These are phyloP conservation scores for Chenopodium suecicum DNA, from an alignment of 148 eudicot genomes.

Conservation along the genomic window DNA sequence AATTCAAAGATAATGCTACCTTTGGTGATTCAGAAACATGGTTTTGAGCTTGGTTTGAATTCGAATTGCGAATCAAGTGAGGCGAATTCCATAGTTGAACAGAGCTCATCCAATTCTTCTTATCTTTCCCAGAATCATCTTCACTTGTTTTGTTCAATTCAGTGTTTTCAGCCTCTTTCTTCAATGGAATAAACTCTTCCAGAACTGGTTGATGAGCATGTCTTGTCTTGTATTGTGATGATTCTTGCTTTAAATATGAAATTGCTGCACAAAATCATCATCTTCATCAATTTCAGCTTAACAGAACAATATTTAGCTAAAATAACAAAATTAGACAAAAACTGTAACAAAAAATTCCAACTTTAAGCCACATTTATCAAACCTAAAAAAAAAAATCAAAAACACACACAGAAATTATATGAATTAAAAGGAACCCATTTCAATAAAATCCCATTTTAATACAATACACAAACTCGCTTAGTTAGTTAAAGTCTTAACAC, in stretches of 20 bases:
- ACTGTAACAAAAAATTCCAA: neutral
- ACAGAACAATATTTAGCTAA: neutral
- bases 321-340: neutral
- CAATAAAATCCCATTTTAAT: neutral
- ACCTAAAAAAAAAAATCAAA: neutral
- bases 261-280: conserved; percentile 48
- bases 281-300: neutral
- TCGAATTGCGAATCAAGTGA: conserved; percentile 4
- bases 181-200: conserved; percentile 72
- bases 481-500: too few relatives aligned
- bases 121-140: conserved; percentile 43
- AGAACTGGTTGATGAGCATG: conserved; percentile 49
- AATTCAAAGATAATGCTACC: conserved; percentile 25
- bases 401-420: neutral
- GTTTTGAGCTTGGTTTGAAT: conserved; percentile 6
- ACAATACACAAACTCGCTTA: neutral
- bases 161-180: conserved; percentile 36
- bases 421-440: neutral
- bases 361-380: too few relatives aligned
- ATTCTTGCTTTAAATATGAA: conserved; percentile 42
- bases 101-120: conserved; percentile 81
- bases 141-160: conserved; percentile 19
- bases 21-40: conserved; percentile 29
- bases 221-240: conserved; percentile 34
- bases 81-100: conserved; percentile 69